A percentile compares a stretch with the other conserved stretches of the same genome.
Conservation (phyloP, 768 basidiomycete species). For the Calvatia gigantea region DNA sequence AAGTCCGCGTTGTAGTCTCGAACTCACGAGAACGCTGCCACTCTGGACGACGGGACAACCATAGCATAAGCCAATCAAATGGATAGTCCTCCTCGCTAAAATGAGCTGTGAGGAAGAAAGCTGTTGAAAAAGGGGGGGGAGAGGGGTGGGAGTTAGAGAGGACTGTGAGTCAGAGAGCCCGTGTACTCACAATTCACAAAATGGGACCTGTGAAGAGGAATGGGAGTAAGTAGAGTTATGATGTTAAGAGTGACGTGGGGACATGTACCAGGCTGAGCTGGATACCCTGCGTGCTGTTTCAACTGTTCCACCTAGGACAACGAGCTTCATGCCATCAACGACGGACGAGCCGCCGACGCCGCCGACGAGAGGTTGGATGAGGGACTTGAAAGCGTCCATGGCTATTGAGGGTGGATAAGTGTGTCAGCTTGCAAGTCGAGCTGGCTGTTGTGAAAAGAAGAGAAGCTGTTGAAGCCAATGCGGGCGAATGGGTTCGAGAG, state of each 20-base stretch:
- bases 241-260: conserved; percentile 10
- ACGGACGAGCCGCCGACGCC: conserved; percentile 72
- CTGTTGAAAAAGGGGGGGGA: no score
- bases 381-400: conserved; percentile 81
- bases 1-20: conserved; percentile 78
- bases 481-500: background rate
- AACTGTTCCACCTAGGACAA: conserved; percentile 84
- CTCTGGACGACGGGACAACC: conserved; percentile 80
- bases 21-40: conserved; percentile 90
- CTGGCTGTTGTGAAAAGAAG: background rate
- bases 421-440: conserved; percentile 9
- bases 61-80: conserved; percentile 90
- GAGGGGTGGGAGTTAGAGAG: no score
- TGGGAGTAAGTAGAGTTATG: conserved; percentile 3
- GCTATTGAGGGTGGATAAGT: background rate
- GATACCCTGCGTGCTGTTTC: conserved; percentile 82
- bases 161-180: conserved; percentile 17
- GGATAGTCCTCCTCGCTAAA: conserved; percentile 90
- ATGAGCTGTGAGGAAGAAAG: conserved; percentile 86
- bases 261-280: conserved; percentile 77
- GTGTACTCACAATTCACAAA: conserved; percentile 77
- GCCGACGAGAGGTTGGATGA: conserved; percentile 77
- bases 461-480: conserved; percentile 2
- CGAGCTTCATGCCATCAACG: conserved; percentile 88
- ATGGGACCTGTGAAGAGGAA: conserved; percentile 52